Base-by-base conservation (phyloP, 192 early-diverging fungal genomes). In the Pilaira anomala region DNA sequence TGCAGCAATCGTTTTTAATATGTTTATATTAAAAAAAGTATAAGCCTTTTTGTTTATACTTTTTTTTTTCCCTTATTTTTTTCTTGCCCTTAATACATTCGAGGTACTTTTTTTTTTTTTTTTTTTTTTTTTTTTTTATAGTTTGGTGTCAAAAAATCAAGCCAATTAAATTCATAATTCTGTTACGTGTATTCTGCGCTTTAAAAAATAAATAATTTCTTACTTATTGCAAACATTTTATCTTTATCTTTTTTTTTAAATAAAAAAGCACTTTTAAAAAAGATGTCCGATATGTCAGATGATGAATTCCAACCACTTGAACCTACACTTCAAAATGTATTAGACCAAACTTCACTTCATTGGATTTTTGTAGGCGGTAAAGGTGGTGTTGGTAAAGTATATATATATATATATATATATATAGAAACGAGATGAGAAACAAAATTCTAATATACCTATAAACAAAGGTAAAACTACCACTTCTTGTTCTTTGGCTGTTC, bases 291-390 rank as follows among this genome's bases (percentile, higher is more conserved):
- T 60, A 61, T 60, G 54, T 82, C 83, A 14, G 86, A 88, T 69
- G 87, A 89, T 76, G 85, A 88, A 69, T 83, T 87, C 61, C 80
- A 87, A 64, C 81, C 81, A 22, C 81, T 89, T 57, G 88, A 94
- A 22, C 90, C 91, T 42, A 85, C 93, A 6, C 86, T 99, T 30
- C 88, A 95, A 77, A 99, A 99, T 74, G 89, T 99, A 44, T 77
- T 99, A 40, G 97, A 98, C 76, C 97, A 99, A 77, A 83, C 88
- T 33, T 94, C 94, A 28, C 83, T 99, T 26, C 88, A 94, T 52
- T 99, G 96, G 96, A 93, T 99, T 64, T 99, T 99, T 83, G 93
- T 97, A 50, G 97, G 97, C 66, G 97, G 97, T 63, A 99, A 99
- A 76, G 97, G 97, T 55, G 97, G 97, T 74, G 97, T 99, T 57